Conservation (phyloP, 257 asterid genomes). For the Gentiana macrophylla region DNA sequence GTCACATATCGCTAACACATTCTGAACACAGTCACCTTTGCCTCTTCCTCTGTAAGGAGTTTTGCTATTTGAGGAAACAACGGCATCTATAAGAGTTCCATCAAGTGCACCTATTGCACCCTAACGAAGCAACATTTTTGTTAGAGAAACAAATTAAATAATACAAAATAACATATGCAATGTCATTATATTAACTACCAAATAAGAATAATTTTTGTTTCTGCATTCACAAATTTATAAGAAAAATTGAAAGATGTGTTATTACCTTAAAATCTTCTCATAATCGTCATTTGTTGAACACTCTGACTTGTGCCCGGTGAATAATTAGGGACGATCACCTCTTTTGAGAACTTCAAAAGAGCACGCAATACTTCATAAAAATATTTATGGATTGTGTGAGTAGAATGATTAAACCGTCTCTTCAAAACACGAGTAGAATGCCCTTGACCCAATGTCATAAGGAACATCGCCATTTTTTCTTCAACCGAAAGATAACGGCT, state of each 20-base stretch:
- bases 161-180: too few relatives aligned
- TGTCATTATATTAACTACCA: neutral
- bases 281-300: neutral
- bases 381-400: too few relatives aligned
- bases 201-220: neutral
- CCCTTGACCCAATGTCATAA: too few relatives aligned
- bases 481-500: neutral
- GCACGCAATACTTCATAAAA: too few relatives aligned
- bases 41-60: neutral
- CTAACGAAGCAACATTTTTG: neutral
- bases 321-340: too few relatives aligned
- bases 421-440: too few relatives aligned
- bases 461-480: too few relatives aligned
- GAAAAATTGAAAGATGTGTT: neutral
- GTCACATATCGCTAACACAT: neutral
- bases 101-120: neutral
- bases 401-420: too few relatives aligned
- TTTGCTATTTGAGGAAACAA: neutral
- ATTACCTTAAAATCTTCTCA: neutral
- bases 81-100: neutral
- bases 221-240: neutral
- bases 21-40: neutral
- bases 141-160: too few relatives aligned
- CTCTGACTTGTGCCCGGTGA: too few relatives aligned
- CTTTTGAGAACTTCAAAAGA: too few relatives aligned